Evolutionary conservation across 202 grass and related monocot species (phyloP), one percentile per base, ranked within the genome.

Genomic region (Panicum virgatum): DNA sequence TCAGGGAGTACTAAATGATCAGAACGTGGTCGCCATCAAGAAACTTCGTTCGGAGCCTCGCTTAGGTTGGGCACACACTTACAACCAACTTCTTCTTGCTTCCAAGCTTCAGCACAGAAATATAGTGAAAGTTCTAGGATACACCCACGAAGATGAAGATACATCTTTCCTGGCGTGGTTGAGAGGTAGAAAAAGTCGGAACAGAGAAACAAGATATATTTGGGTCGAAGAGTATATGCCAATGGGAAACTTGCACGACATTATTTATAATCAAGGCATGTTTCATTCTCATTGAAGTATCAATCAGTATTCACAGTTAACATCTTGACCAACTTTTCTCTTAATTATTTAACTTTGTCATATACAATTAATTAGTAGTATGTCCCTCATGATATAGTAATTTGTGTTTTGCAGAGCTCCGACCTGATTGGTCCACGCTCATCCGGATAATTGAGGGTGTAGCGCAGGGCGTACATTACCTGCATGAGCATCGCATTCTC

Each of bases 401-500:
- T 30, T 30, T 30, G 29, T 30, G 29, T 30, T 40, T 19, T 37
- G 66, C 69, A 82, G 68, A 34, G 30, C 0, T 26, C 1, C 39
- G 11, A 38, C 19, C 51, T 8, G 56, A 40, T 5, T 77, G 75
- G 83, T 38, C 56, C 23, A 52, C 52, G 4, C 10, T 3, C 38
- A 43, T 86, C 16, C 38, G 9, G 6, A 80, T 72, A 52, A 72
- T 80, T 52, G 25, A n/a, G 44, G 76, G 48, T 16, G 14, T 86
- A 42, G 45, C 76, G 0, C 37, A 54, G 10, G 83, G 44, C 2
- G 2, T 86, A 13, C 8, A 6, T 9, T 86, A 72, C 29, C 76
- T 80, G 2, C 66, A 86, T 42, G 37, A 52, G 18, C 56, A 77
- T 8, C 1, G n/a, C 0, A 0, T 78, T 22, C 0, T 79, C 27